Evolutionary conservation across 345 rosid species (phyloP).

Genomic region (Atalantia buxifolia): DNA sequence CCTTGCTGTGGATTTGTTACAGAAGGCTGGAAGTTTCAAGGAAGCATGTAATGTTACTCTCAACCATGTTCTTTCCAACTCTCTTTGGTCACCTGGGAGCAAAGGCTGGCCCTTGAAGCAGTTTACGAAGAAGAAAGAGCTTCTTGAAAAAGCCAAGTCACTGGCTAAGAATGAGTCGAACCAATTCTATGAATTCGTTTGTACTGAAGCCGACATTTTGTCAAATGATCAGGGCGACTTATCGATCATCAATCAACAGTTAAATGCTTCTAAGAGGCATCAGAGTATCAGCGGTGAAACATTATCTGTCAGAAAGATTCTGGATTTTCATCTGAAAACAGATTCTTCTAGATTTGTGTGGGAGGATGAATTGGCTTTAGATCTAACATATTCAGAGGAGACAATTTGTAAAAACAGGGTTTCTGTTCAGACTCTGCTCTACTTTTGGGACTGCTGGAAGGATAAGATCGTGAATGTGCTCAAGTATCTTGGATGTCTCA

Average conservation of each 20-base stretch:
- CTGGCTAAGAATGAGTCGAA: slow-evolving; percentile 22
- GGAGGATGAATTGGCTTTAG: slow-evolving; percentile 23
- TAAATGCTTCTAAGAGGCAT: slow-evolving; percentile 26
- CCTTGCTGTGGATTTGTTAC: slow-evolving; percentile 33
- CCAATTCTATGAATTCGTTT: slow-evolving; percentile 28
- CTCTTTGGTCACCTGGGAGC: slow-evolving; percentile 43
- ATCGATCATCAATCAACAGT: slow-evolving; percentile 22
- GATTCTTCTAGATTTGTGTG: slow-evolving; percentile 17
- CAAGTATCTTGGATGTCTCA: slow-evolving; percentile 12
- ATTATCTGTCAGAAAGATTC: slow-evolving; percentile 34
- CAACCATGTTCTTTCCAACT: slow-evolving; percentile 29
- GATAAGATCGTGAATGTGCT: slow-evolving; percentile 27
- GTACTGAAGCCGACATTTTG: slow-evolving; percentile 27
- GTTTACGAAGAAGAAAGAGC: slow-evolving; percentile 26
- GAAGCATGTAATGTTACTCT: slow-evolving; percentile 34
- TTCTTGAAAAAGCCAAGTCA: slow-evolving; percentile 33
- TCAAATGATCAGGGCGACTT: slow-evolving; percentile 15
- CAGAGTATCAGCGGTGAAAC: slow-evolving; percentile 34
- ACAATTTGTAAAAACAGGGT: slow-evolving; percentile 9
- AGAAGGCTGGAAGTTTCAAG: slow-evolving; percentile 26
- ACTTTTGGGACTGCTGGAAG: slow-evolving; percentile 50
- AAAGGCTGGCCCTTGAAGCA: slow-evolving; percentile 50
- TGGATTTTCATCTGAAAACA: slow-evolving; percentile 30
- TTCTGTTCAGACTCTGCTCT: slow-evolving; percentile 30
- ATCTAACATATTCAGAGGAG: slow-evolving; percentile 19